Evolutionary conservation across 2,329 filamentous ascomycete species (phyloP), one percentile per base, ranked within the genome.

Genomic region (Microdochium paspali): DNA sequence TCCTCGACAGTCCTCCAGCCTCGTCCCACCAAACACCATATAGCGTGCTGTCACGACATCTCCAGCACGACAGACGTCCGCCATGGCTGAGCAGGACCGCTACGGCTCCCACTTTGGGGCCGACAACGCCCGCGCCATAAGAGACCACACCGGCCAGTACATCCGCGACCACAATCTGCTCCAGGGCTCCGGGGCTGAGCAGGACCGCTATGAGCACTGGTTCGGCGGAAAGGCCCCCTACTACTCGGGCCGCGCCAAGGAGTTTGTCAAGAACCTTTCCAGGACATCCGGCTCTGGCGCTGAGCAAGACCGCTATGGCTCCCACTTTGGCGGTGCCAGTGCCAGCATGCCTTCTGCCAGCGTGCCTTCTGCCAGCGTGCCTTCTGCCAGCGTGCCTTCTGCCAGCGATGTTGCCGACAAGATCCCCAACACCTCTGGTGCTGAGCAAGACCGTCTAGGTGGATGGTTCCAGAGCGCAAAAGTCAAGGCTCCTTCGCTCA

Each of bases 381-480:
- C 31, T 18, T 35, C 31, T 4, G 31, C 31, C n/a, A 40, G 18
- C 35, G 15, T 18, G 35, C 13, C 18, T 13, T 28, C 26, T 21
- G 35, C 35, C 3, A 20, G 18, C 35, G 18, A 40, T 9, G 35
- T 40, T 20, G 35, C 18, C 3, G 35, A 40, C 35, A 40, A 40
- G 35, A 12, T 40, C 15, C 13, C 28, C 28, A 9, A 52, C 21
- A 40, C 48, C 21, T 50, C 51, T 10, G 49, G 50, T 10, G 56
- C 57, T 2, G 57, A 59, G 20, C 54, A 59, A 43, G 57, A 58
- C 23, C 52, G 57, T 2, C 54, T 50, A 28, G 50, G 51, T 9
- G 31, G 53, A 6, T 56, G 52, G 50, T 56, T 59, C 26, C 54
- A 54, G n/a, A 51, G 55, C 2, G 46, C 51, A 10, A 53, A 53